Base-by-base conservation (phyloP, 352 stramenopile genomes). In the Plasmopara halstedii region DNA sequence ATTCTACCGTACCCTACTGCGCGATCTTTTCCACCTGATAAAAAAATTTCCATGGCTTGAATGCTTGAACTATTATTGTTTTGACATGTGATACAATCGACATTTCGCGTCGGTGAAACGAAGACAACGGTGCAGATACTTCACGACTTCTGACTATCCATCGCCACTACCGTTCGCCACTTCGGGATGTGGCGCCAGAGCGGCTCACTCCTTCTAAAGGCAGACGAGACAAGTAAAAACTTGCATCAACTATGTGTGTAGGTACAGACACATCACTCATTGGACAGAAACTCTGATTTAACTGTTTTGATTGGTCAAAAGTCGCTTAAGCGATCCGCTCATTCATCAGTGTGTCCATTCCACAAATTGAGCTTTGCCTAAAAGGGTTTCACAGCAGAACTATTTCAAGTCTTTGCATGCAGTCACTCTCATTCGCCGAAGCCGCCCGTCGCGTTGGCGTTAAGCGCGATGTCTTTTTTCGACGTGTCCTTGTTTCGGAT, bases 391-490 rank as follows among this genome's bases (percentile, higher is more conserved):
- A 66, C 59, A 29, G 25, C 25, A 10, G 2, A 64, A 44, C 62
- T 56, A 64, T 42, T 61, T 62, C 59, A 62, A 65, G 46, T 58
- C 21, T 42, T 17, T 38, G 17, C 15, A 61, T 56, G 58, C 44
- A 58, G 35, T 29, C 48, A 42, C 53, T 73, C 42, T 54, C 59
- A 42, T 53, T 67, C 49, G 54, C 71, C 32, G 67, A 83, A 48
- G 66, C 66, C 31, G 51, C 66, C 38, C 64, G 65, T 6, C 75
- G 70, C 44, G 64, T 88, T 33, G 64, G 67, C 43, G 73, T 81
- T n/a, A 72, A 85, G 50, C 69, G 79, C 42, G 76, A 93, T 44
- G 69, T 71, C 8, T 93, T 93, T 51, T 93, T 93, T 53, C 81
- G 77, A 2, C 78, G 81, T 15, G 55, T 93, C 35, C 49, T 85